phyloP scores from a whole-genome alignment of 2,329 filamentous ascomycete genomes.

The Alternaria sp. region DNA sequence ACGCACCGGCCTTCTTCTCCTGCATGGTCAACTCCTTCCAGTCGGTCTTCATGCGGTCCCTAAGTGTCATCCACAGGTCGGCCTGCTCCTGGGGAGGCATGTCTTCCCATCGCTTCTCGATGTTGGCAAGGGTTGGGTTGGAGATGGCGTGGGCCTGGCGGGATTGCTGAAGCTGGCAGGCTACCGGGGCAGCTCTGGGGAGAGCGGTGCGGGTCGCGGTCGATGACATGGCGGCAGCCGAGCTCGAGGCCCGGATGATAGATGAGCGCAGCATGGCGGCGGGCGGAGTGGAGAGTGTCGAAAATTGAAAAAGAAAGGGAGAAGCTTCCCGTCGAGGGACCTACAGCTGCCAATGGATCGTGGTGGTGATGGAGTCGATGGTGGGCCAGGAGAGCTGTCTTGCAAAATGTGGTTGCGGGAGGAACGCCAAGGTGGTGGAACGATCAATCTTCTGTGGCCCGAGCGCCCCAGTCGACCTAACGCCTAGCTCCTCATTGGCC shows the following conservation, averaged over 20 bases:
- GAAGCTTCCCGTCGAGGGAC: conserved; percentile 47
- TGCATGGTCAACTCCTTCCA: conserved; percentile 94
- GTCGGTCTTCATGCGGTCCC: conserved; percentile 98
- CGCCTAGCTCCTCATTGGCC: conserved; percentile 2
- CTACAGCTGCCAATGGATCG: conserved; percentile 49
- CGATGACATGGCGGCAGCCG: conserved; percentile 46
- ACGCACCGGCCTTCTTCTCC: conserved; percentile 99
- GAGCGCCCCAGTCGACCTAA: conserved; percentile 8
- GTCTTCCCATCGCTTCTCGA: conserved; percentile 98
- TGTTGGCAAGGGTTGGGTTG: conserved; percentile 96
- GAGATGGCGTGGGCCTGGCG: conserved; percentile 90
- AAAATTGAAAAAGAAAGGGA: conserved; percentile 43
- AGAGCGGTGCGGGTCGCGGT: conserved; percentile 46
- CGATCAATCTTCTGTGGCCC: conserved; percentile 14
- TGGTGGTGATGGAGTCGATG: conserved; percentile 43
- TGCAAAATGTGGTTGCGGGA: conserved; percentile 26
- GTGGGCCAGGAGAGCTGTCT: conserved; percentile 34
- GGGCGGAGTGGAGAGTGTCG: conserved; percentile 51
- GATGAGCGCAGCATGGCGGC: conserved; percentile 52
- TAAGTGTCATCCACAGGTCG: conserved; percentile 97
- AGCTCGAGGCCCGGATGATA: conserved; percentile 49
- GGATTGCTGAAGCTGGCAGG: conserved; percentile 59
- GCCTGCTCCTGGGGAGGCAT: conserved; percentile 99
- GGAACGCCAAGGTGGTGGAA: conserved; percentile 24
- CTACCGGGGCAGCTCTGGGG: conserved; percentile 46